Base-by-base conservation (phyloP, 129 eudicot genomes). In the Kitagawia praeruptora region DNA sequence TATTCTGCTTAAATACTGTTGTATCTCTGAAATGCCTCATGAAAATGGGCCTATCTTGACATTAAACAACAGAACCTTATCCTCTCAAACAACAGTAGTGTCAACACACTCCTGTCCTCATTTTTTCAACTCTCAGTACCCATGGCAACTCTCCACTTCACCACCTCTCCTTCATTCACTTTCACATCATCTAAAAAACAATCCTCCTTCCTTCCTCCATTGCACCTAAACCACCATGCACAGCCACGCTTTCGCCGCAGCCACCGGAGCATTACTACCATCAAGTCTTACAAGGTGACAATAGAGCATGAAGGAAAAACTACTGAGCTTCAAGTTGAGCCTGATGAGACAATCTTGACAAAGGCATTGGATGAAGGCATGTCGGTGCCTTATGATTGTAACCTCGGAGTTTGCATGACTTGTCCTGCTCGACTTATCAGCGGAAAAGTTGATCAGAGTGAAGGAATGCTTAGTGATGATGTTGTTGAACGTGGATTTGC, bases 321-420 rank as follows among this genome's bases (percentile, higher is more conserved):
- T 31, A 87, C 93, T 5, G 93, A 91, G 83, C 84, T 94, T 0
- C 92, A 91, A 51, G 98, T 94, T 45, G 97, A 94, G 42, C 84
- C 88, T 45, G 97, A 91, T 78, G 97, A 94, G 85, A 89, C 93
- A 3, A 94, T 94, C 10, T 81, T 94, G 3, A 88, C 93, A 1
- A 89, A 87, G 76, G 98, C 97, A 11, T 21, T 91, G 39, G 98
- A 94, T 5, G 31, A 40, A 45, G 98, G 92, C 41, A 18, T 94
- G 81, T 11, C 67, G 1, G 89, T 91, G 38, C 97, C 98, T 0
- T 79, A 94, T 74, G 98, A 94, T 73, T 94, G 98, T 85, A 91
- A 91, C 58, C 93, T 93, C 1, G 98, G 98, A 11, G 98, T 94
- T 31, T 94, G 98, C 82, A 91, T 94, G 98, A 94, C 98, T 10